Percentiles rank a stretch among this genome's conserved stretches.
phyloP scores from a whole-genome alignment of 768 basidiomycete species.

The Panaeolus cyanescens region DNA sequence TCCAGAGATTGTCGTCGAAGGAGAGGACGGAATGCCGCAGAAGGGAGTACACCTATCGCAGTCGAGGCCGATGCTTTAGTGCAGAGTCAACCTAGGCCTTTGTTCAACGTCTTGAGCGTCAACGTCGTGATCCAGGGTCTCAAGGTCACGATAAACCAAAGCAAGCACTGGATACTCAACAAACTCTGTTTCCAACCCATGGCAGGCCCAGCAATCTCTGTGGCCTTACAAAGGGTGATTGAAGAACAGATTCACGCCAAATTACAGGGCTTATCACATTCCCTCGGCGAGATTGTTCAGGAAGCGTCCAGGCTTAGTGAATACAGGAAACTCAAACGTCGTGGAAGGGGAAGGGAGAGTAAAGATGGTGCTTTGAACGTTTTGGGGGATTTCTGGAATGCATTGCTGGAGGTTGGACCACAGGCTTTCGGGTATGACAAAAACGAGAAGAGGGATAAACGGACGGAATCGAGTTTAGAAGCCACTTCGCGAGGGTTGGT shows the following conservation, averaged over 20 bases:
- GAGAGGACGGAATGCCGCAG: slow-evolving; percentile 4
- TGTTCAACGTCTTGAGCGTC: slow-evolving; percentile 34
- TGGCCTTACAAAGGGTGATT: slow-evolving; percentile 24
- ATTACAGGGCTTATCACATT: slow-evolving; percentile 27
- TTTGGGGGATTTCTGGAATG: slow-evolving; percentile 28
- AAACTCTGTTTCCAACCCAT: slow-evolving; percentile 36
- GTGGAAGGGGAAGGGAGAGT: background rate
- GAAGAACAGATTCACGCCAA: slow-evolving; percentile 26
- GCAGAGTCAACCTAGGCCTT: slow-evolving; percentile 11
- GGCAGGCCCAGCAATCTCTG: slow-evolving; percentile 30
- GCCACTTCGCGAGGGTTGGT: slow-evolving; percentile 30
- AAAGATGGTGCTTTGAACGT: slow-evolving; percentile 13
- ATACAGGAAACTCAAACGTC: slow-evolving; percentile 7
- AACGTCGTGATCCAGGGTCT: slow-evolving; percentile 28
- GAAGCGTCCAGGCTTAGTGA: slow-evolving; percentile 21
- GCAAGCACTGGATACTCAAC: slow-evolving; percentile 42
- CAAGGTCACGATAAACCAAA: slow-evolving; percentile 31
- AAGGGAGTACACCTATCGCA: slow-evolving; percentile 10
- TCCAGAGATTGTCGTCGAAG: slow-evolving; percentile 16
- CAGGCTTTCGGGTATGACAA: slow-evolving; percentile 18
- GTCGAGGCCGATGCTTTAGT: slow-evolving; percentile 1
- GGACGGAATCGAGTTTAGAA: slow-evolving; percentile 17
- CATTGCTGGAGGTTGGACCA: slow-evolving; percentile 24
- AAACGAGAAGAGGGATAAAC: slow-evolving; percentile 8
- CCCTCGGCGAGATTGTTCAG: slow-evolving; percentile 23